Evolutionary conservation across 768 basidiomycete species (phyloP), one percentile per base, ranked within the genome.

Genomic region (Tricholoma hemisulphureum): DNA sequence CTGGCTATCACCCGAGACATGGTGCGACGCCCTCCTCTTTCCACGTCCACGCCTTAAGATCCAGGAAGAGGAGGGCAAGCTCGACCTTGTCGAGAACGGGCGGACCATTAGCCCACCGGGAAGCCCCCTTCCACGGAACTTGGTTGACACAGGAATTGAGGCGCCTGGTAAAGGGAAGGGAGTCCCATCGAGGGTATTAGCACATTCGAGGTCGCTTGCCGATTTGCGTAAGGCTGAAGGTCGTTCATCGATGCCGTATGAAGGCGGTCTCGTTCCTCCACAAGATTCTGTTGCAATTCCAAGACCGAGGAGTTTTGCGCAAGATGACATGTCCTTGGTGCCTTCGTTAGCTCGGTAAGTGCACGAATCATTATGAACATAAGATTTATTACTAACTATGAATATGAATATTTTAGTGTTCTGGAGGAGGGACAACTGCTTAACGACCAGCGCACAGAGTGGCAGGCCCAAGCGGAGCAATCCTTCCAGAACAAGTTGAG

Each of bases 21-120:
- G 89, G 88, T 93, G 90, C 70, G 89, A 92, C 61, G 89, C 89
- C 0, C 64, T 92, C 8, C 69, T 92, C 23, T 86, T 91, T 56
- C 91, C 91, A 2, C 82, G 88, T 1, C 91, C 91, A 11, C 78
- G 89, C 51, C 81, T 93, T 63, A 83, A 80, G 65, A 57, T 84
- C 58, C 80, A 79, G 61, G 75, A n/a, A n/a, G n/a, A 77, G 21
- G 67, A 68, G 35, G 61, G 41, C 6, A 53, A 31, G n/a, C 18
- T 45, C 2, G 52, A 31, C 3, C 49, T 46, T 2, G 58, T 57
- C 7, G 61, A 62, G 26, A 74, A 56, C 57, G 73, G 62, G 11
- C 65, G 76, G 28, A 75, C 80, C 21, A 74, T 83, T 53, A 83
- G 81, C 58, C 82, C 85, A 1, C 82, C 81, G 10, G 73, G 61